Base-by-base conservation (phyloP, 2,329 filamentous ascomycete species). In the Plenodomus tracheiphilus region DNA sequence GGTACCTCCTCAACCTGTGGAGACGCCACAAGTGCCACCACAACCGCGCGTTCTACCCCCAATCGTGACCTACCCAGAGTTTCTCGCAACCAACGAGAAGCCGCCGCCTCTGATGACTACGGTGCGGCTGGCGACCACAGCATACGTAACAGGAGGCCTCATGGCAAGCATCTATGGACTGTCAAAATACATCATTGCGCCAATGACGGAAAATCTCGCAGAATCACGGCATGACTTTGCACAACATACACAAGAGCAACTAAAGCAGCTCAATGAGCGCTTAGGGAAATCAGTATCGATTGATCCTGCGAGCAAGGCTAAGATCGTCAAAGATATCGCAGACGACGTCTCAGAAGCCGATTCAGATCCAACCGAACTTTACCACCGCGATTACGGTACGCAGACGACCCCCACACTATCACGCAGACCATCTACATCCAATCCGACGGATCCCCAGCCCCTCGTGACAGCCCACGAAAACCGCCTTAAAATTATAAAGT, bases 361-460 rank as follows among this genome's bases (percentile, higher is more conserved):
- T 60, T 83, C 81, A 11, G 84, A 86, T 56, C 89, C 89, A 1
- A 85, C 86, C 1, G 89, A 93, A 70, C 81, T 92, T 53, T 94
- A 90, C 73, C 88, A 92, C 70, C 84, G 88, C 39, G 89, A 94
- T 65, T 81, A 90, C 51, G 88, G 88, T 55, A 88, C 89, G 1
- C 89, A 94, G 71, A 94, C 89, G 0, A 85, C 84, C 0, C 78
- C 78, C 1, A 75, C 75, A 0, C 69, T 77, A 2, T 78, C 78
- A 3, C 74, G 76, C 5, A 60, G 70, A 19, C 59, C 68, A 3
- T 68, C 69, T 1, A 51, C 65, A 9, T 54, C 64, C 7, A 53
- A 61, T 5, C 43, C 61, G 5, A 34, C 51, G 2, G 58, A 66
- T 21, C 51, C 56, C 13, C 66, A 70, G 47, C 52, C 64, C 20